Percentiles rank a stretch among this genome's conserved stretches.
Evolutionary conservation across 495 filamentous ascomycete genomes (phyloP).

Genomic region (Pyronema omphalodes): DNA sequence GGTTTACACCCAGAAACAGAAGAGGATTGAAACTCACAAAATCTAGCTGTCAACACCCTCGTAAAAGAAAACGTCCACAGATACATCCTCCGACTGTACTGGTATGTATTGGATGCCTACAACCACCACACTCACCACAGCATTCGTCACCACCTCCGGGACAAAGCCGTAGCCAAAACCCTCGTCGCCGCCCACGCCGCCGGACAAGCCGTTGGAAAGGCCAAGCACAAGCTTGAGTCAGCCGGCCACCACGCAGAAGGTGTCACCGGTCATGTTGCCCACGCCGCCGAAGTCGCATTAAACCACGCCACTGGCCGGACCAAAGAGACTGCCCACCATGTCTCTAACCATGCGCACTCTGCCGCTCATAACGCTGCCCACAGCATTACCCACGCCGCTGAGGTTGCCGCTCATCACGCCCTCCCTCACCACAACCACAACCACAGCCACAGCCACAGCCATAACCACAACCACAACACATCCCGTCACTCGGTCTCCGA

Average conservation of each 20-base stretch:
- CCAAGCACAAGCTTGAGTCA: slow-evolving; percentile 8
- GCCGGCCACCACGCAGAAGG: not conserved
- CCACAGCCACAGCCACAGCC: not conserved
- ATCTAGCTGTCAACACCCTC: slow-evolving; percentile 56
- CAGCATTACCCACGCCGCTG: not conserved
- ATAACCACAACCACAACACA: not conserved
- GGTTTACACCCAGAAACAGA: not conserved
- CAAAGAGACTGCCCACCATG: not conserved
- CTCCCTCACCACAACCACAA: not conserved
- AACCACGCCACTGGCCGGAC: not conserved
- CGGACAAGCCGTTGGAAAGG: slow-evolving; percentile 8
- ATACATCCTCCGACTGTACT: slow-evolving; percentile 54
- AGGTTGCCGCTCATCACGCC: too few species aligned
- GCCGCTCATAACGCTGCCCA: not conserved
- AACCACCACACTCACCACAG: slow-evolving; percentile 16
- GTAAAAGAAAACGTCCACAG: slow-evolving; percentile 66
- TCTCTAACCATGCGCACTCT: not conserved
- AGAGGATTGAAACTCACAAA: slow-evolving; percentile 2
- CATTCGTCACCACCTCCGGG: slow-evolving; percentile 16
- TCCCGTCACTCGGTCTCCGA: not conserved
- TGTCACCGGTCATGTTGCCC: not conserved
- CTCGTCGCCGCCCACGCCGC: slow-evolving; percentile 11
- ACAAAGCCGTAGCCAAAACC: slow-evolving; percentile 15
- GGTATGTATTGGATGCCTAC: slow-evolving; percentile 25
- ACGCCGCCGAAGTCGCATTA: not conserved